phyloP scores from a whole-genome alignment of 805 yeast species.

The Teunomyces pallodes region DNA sequence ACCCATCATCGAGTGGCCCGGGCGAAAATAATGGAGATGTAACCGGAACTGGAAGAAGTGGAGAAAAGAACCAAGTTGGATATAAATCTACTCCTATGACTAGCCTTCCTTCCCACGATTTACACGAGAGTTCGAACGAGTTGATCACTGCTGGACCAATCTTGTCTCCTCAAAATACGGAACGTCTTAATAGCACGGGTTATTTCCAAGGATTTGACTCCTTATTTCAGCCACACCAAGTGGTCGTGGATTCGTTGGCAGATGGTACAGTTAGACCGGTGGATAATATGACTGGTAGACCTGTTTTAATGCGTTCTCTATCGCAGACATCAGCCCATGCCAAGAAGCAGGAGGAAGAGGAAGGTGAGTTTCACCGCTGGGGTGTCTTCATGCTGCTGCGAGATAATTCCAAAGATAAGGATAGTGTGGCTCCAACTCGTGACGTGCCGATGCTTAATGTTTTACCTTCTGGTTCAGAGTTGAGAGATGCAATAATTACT shows the following conservation, averaged over 20 bases:
- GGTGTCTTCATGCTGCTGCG: conserved; percentile 77
- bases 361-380: conserved; percentile 88
- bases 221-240: conserved; percentile 60
- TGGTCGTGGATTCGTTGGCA: conserved; percentile 62
- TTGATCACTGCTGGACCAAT: conserved; percentile 53
- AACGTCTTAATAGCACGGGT: conserved; percentile 16
- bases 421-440: neutral
- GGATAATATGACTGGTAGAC: conserved; percentile 70
- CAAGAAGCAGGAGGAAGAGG: conserved; percentile 80
- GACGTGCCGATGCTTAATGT: conserved; percentile 33
- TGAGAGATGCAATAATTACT: conserved; percentile 60
- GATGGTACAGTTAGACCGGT: conserved; percentile 53
- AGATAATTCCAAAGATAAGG: conserved; percentile 17
- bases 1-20: neutral
- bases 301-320: conserved; percentile 60
- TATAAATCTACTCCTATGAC: conserved; percentile 1
- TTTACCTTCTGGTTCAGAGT: conserved; percentile 54
- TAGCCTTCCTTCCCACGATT: conserved; percentile 16
- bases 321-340: conserved; percentile 69
- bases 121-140: conserved; percentile 50
- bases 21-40: neutral
- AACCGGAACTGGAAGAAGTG: neutral
- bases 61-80: neutral
- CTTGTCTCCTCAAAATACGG: conserved; percentile 40
- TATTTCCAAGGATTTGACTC: conserved; percentile 23